Conservation (phyloP, 1,284 basidiomycete species). For the Somion occarium region DNA sequence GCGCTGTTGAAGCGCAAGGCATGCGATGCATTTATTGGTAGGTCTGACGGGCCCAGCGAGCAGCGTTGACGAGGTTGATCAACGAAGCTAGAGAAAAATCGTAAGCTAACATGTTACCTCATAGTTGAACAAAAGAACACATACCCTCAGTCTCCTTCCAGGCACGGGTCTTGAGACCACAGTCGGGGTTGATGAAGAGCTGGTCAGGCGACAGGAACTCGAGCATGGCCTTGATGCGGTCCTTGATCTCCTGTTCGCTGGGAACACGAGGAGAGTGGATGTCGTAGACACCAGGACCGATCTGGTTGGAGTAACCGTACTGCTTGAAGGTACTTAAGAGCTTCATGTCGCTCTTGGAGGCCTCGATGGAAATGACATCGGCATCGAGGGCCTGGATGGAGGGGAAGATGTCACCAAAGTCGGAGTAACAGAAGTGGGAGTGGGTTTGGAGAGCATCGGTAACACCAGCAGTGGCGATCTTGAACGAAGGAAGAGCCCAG, state of each 20-base stretch:
- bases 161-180: conserved; percentile 90
- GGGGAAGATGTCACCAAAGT: conserved; percentile 98
- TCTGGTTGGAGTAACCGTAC: conserved; percentile 96
- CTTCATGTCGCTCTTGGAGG: conserved; percentile 98
- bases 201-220: conserved; percentile 74
- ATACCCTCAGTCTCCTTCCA: conserved; percentile 98
- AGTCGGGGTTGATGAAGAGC: conserved; percentile 93
- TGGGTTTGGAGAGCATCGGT: conserved; percentile 91
- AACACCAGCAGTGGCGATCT: conserved; percentile 92
- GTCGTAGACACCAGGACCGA: conserved; percentile 98
- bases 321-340: conserved; percentile 93
- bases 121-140: conserved; percentile 28
- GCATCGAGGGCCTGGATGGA: conserved; percentile 97
- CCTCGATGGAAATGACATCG: conserved; percentile 99
- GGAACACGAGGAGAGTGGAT: conserved; percentile 99
- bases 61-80: conserved; percentile 85
- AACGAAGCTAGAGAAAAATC: conserved; percentile 50
- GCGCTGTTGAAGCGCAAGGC: conserved; percentile 89
- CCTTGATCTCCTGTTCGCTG: conserved; percentile 89
- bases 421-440: conserved; percentile 97
- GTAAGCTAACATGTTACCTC: conserved; percentile 9
- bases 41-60: conserved; percentile 83
- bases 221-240: conserved; percentile 86
- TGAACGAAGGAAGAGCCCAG: conserved; percentile 98
- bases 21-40: conserved; percentile 56